These are phyloP conservation scores for Termitomyces sp. DNA, from an alignment of 768 basidiomycete genomes.

Conservation along the genomic window DNA sequence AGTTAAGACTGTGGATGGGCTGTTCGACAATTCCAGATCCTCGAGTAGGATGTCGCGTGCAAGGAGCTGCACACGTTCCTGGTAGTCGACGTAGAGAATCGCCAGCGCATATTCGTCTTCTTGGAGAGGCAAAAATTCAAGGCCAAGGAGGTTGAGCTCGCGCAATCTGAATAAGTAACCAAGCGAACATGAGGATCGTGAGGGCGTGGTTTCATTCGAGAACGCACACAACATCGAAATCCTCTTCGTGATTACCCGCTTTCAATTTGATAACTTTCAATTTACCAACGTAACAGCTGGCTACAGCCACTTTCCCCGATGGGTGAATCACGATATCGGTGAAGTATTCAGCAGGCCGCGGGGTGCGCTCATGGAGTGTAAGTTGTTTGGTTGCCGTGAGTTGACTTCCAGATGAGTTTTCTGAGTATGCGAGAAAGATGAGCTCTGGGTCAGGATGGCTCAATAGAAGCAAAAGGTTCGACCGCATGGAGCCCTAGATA, in stretches of 20 bases:
- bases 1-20: constrained; percentile 43
- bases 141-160: constrained; percentile 62
- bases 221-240: constrained; percentile 64
- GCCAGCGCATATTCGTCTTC: constrained; percentile 48
- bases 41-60: constrained; percentile 49
- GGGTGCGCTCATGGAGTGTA: constrained; percentile 48
- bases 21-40: constrained; percentile 44
- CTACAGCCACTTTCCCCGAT: constrained; percentile 53
- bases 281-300: constrained; percentile 64
- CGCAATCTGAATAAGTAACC: constrained; percentile 37
- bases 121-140: constrained; percentile 52
- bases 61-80: constrained; percentile 55
- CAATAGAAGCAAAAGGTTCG: constrained; percentile 60
- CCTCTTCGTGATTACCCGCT: constrained; percentile 45
- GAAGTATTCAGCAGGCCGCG: constrained; percentile 67
- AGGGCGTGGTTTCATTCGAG: not conserved
- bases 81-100: constrained; percentile 63
- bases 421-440: constrained; percentile 51
- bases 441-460: constrained; percentile 77
- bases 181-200: not conserved
- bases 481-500: constrained; percentile 28
- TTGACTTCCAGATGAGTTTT: constrained; percentile 24
- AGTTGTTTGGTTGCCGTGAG: constrained; percentile 40
- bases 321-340: constrained; percentile 65
- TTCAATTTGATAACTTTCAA: constrained; percentile 59